Evolutionary conservation across 768 basidiomycete species (phyloP).

Genomic region (Lactarius hatsudake): DNA sequence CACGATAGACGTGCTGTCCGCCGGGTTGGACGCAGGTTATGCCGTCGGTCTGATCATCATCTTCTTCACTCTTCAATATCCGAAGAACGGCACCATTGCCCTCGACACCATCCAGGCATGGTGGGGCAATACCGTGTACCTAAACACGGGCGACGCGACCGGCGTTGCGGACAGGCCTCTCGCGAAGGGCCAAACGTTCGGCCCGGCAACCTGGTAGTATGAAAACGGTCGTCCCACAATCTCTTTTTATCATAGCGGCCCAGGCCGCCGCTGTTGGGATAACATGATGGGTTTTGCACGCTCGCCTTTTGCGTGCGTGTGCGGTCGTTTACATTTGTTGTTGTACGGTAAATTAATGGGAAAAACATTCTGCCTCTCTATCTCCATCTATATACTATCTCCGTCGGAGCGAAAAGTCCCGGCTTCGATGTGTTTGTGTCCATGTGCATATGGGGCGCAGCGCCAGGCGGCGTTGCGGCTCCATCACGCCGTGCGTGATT

Average conservation of each 20-base stretch:
- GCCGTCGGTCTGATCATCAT: constrained; percentile 54
- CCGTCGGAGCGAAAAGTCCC: neutral
- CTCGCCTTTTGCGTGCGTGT: neutral
- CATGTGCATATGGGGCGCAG: neutral
- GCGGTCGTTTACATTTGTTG: neutral
- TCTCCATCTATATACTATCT: neutral
- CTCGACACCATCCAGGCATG: constrained; percentile 50
- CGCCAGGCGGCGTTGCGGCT: neutral
- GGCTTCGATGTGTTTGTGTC: neutral
- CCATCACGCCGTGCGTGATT: neutral
- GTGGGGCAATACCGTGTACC: constrained; percentile 64
- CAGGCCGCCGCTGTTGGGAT: neutral
- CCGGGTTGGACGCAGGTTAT: constrained; percentile 69
- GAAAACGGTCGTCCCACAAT: neutral
- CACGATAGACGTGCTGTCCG: constrained; percentile 61
- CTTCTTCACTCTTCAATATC: constrained; percentile 66
- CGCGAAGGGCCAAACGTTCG: constrained; percentile 18
- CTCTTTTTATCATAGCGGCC: neutral
- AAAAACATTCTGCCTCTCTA: neutral
- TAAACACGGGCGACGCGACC: constrained; percentile 34
- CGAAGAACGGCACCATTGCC: constrained; percentile 58
- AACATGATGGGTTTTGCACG: neutral
- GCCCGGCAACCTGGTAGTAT: constrained; percentile 20
- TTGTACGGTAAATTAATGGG: constrained; percentile 1
- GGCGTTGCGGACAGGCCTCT: constrained; percentile 24